Base-by-base conservation (phyloP, 192 early-diverging fungal genomes). In the Umbelopsis isabellina region DNA sequence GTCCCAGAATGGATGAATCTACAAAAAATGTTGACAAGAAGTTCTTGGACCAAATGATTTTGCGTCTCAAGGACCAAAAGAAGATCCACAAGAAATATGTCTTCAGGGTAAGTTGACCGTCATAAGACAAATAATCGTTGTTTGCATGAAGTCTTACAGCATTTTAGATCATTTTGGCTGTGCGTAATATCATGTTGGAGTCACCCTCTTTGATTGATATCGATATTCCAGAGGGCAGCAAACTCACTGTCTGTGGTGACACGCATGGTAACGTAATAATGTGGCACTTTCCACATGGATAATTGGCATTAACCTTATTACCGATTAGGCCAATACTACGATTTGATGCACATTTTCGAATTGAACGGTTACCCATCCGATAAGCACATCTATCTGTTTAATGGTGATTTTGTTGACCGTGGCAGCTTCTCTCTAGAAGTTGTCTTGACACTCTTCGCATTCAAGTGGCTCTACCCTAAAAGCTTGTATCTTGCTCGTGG, bases 321-420 rank as follows among this genome's bases (percentile, higher is more conserved):
- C 49, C 48, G 3, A 23, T 46, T 65, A 79, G 80, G 95, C 1
- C 98, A 99, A 87, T 99, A 88, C 83, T 99, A 98, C 75, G 98
- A 99, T 71, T 89, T 99, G 75, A 81, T 96, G 30, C 90, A 99
- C 74, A 96, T 99, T 27, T 96, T 99, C 76, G 86, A 95, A 67
- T 82, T 91, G 73, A 97, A 97, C 79, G 98, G 98, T 7, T 83
- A 89, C 50, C 98, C 98, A 6, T 91, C 92, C 0, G 79, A 85
- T 21, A 89, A 81, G 5, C 92, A 95, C 55, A 85, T 88, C 74
- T 98, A 97, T 76, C 83, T 97, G 77, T 98, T 95, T 79, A 98
- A 97, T 81, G 98, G 98, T 65, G 98, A 99, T 75, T 98, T 99
- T 87, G 98, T 99, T 16, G 98, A 99, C 81, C 92, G 98, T 58